Evolutionary conservation across 2,329 filamentous ascomycete species (phyloP).

Genomic region (Colletotrichum acutatum): DNA sequence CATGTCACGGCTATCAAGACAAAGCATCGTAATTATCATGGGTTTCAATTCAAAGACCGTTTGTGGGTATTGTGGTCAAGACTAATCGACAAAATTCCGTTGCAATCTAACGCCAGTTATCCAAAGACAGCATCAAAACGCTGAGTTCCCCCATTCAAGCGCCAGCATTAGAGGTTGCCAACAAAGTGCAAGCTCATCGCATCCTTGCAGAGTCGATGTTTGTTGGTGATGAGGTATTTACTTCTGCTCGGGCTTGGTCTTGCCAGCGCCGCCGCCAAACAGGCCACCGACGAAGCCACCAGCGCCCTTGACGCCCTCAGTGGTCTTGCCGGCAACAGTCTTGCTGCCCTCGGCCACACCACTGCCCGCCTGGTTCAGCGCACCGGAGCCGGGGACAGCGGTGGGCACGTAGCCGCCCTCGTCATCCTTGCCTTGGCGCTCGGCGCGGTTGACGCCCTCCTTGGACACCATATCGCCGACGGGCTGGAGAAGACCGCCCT

Average conservation of each 20-base stretch:
- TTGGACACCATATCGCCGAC: constrained; percentile 71
- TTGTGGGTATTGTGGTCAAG: constrained; percentile 23
- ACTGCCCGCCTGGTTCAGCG: constrained; percentile 41
- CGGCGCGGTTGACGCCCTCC: constrained; percentile 73
- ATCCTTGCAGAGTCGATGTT: not conserved
- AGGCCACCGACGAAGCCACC: constrained; percentile 47
- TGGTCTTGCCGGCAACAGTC: constrained; percentile 41
- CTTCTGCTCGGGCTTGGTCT: constrained; percentile 38
- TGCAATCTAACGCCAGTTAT: not conserved
- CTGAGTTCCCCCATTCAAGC: not conserved
- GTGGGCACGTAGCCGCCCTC: constrained; percentile 58
- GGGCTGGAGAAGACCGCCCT: constrained; percentile 74
- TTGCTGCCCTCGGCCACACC: constrained; percentile 46
- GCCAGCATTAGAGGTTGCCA: not conserved
- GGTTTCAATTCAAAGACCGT: not conserved
- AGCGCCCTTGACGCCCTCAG: constrained; percentile 44
- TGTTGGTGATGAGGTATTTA: not conserved
- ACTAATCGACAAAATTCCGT: constrained; percentile 4
- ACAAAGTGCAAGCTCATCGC: not conserved
- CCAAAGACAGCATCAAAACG: constrained; percentile 13
- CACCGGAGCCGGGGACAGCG: constrained; percentile 43
- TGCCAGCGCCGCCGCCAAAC: constrained; percentile 44
- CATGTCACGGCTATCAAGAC: not conserved
- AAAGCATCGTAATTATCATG: not conserved
- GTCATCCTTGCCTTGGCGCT: constrained; percentile 73